phyloP scores from a whole-genome alignment of 106 monocot genomes.

The Acorus calamus region DNA sequence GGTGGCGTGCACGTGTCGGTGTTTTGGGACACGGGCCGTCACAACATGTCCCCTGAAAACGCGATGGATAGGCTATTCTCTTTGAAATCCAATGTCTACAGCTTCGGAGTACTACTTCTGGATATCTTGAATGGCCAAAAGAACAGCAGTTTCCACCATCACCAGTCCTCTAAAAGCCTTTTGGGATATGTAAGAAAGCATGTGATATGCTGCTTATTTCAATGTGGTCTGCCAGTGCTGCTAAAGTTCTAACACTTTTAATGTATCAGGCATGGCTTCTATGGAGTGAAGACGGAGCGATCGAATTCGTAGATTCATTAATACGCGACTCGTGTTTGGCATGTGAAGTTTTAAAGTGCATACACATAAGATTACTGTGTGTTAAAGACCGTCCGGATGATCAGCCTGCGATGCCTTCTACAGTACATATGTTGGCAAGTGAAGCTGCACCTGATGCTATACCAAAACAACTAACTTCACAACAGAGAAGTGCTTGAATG shows the following conservation, averaged over 20 bases:
- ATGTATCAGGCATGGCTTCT: conserved; percentile 20
- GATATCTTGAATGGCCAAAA: conserved; percentile 39
- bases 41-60: conserved; percentile 74
- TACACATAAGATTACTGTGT: conserved; percentile 28
- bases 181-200: conserved; percentile 28
- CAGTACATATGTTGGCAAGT: conserved; percentile 16
- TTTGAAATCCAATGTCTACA: conserved; percentile 52
- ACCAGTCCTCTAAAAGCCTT: conserved; percentile 20
- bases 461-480: conserved; percentile 17
- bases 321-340: conserved; percentile 7
- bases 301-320: conserved; percentile 19
- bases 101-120: conserved; percentile 50
- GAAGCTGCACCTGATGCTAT: conserved; percentile 4
- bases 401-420: conserved; percentile 13
- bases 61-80: conserved; percentile 60
- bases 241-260: not conserved
- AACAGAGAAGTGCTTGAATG: not conserved
- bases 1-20: too few species aligned
- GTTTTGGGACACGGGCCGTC: too few species aligned
- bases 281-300: conserved; percentile 19
- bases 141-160: conserved; percentile 23
- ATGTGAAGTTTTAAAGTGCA: conserved; percentile 18
- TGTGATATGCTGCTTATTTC: not conserved
- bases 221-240: too few species aligned
- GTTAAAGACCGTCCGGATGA: conserved; percentile 25